Evolutionary conservation across 2,329 filamentous ascomycete species (phyloP).

Genomic region (Gliomastix tumulicola): DNA sequence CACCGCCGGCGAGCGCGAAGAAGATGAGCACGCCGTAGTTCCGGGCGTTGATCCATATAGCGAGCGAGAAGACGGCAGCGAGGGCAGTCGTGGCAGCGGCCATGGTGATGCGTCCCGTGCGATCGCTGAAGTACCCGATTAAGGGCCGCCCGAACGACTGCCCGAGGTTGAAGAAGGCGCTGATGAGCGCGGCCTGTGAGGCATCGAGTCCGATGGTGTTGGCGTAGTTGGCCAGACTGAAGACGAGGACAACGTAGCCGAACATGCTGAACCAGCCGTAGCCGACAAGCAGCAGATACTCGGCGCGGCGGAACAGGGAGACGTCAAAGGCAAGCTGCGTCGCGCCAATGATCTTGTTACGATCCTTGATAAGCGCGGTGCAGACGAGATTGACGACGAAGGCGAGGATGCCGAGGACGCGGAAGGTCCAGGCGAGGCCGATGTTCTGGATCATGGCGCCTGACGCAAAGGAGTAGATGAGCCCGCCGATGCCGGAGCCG

Average conservation of each 20-base stretch:
- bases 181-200: conserved; percentile 61
- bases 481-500: conserved; percentile 70
- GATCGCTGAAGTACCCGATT: conserved; percentile 67
- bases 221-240: conserved; percentile 69
- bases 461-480: conserved; percentile 60
- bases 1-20: conserved; percentile 64
- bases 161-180: conserved; percentile 65
- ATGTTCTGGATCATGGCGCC: conserved; percentile 62
- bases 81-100: conserved; percentile 57
- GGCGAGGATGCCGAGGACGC: conserved; percentile 56
- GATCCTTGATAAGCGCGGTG: conserved; percentile 58
- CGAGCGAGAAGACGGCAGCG: conserved; percentile 57
- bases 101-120: conserved; percentile 66
- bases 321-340: conserved; percentile 61
- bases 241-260: conserved; percentile 70
- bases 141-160: conserved; percentile 63
- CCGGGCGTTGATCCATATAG: conserved; percentile 66
- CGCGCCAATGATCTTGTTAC: conserved; percentile 65
- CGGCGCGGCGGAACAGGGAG: conserved; percentile 49
- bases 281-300: conserved; percentile 57
- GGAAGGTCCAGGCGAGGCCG: conserved; percentile 60
- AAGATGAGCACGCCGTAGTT: conserved; percentile 61
- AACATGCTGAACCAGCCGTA: conserved; percentile 69
- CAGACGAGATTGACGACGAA: conserved; percentile 59
- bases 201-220: conserved; percentile 59